Base-by-base conservation (phyloP, 139 green algal species). In the Dunaliella sp. region DNA sequence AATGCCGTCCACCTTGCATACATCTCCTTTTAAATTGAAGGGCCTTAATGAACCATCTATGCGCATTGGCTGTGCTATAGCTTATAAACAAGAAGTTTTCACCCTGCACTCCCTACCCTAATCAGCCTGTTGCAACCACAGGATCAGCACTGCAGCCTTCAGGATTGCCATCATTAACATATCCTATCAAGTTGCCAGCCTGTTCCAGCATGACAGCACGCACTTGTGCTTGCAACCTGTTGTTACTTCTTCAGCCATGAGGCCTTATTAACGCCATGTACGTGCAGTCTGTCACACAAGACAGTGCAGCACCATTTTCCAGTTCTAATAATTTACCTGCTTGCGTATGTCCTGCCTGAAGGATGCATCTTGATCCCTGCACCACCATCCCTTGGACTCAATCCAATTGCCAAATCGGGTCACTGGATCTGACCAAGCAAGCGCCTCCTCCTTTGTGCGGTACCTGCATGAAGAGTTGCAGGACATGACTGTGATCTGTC, bases 351-450 rank as follows among this genome's bases (percentile, higher is more conserved):
- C 38, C 31, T 89, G 36, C 30, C 95, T 80, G 75, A 95, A 79
- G 38, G 77, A 72, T 58, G 88, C 74, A 77, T 97, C 94, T 35
- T 91, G 38, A 1, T 78, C 86, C 59, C 94, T 90, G 75, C 93
- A 89, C 95, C 94, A 98, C 93, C 93, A 96, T 25, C 91, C 94
- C 36, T 89, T 82, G 1, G 24, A 31, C 31, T 87, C 48, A 65
- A 99, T 87, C 90, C 88, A 96, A 38, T 80, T 57, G 31, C 93
- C 73, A 79, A 79, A 36, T 79, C n/a, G n/a, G 16, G 21, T 12
- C n/a, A 79, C 73, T 33, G n/a, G 73, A 79, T 32, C 76, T 25
- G 76, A 3, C 76, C 24, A 31, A 81, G 76, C 3, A n/a, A 81
- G 32, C n/a, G 76, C 76, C 2, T 30, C 76, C 28, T n/a, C 31